Evolutionary conservation across 2,329 filamentous ascomycete genomes (phyloP), one percentile per base, ranked within the genome.

Genomic region (Diaporthe batatas): DNA sequence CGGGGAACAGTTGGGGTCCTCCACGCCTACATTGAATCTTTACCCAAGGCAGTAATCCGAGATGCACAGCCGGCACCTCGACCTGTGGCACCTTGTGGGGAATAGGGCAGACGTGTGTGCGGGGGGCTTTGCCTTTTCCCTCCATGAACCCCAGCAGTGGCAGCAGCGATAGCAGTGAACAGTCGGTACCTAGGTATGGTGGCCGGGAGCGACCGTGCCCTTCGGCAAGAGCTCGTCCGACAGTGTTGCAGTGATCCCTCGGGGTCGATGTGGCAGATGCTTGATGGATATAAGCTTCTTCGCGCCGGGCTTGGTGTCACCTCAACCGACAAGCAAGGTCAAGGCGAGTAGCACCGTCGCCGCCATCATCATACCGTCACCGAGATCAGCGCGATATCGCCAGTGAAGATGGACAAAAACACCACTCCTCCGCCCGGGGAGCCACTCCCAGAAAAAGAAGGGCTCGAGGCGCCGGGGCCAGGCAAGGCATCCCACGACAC

Each of bases 31-130:
- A 21, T 25, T 32, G 44, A 42, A 23, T 12, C 57, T 54, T 53
- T 44, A 44, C 68, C 68, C 23, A 51, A 62, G 49, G 53, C 32
- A 62, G 68, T 62, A 62, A 70, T 21, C 68, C 68, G 68, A 62
- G 44, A 23, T 23, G 44, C 57, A 54, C 68, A 49, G 47, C 51
- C 68, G 68, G 68, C 55, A 62, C 44, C 29, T 36, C 16, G 47
- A 51, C 21, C 55, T 44, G 34, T 62, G 47, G 47, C n/a, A 54
- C 65, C 53, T 18, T 44, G 68, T 42, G 55, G 36, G 21, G 55
- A 53, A 42, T 6, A 7, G 34, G 47, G n/a, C 8, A 42, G 47
- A 23, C 53, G n/a, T 49, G 5, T 47, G 39, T 57, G 68, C 55
- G 68, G 68, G 68, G 68, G 47, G n/a, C 1, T 1, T 8, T 36